These are phyloP conservation scores for Talaromyces adpressus DNA, from an alignment of 495 filamentous ascomycete species.

Conservation along the genomic window DNA sequence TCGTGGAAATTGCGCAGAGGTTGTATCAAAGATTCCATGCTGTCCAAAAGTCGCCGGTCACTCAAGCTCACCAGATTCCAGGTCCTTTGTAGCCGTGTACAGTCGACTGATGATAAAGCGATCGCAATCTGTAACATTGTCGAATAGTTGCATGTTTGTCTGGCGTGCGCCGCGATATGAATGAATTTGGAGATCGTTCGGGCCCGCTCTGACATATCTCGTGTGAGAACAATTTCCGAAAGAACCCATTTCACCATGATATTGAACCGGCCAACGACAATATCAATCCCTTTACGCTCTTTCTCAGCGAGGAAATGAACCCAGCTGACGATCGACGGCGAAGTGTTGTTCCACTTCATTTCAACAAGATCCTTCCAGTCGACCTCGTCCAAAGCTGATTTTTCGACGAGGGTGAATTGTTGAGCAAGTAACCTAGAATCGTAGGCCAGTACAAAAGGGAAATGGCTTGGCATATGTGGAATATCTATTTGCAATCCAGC, in stretches of 20 bases:
- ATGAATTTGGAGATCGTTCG: slow-evolving; percentile 84
- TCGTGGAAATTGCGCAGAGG: slow-evolving; percentile 88
- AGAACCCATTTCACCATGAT: slow-evolving; percentile 96
- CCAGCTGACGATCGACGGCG: slow-evolving; percentile 62
- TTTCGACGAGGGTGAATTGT: slow-evolving; percentile 93
- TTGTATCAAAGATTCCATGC: slow-evolving; percentile 78
- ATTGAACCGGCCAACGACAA: slow-evolving; percentile 96
- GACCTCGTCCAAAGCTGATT: slow-evolving; percentile 90
- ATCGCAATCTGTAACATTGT: slow-evolving; percentile 94
- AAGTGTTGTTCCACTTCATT: slow-evolving; percentile 79
- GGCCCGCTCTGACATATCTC: slow-evolving; percentile 73
- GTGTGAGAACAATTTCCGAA: slow-evolving; percentile 84
- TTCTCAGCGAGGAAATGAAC: slow-evolving; percentile 83
- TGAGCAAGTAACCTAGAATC: slow-evolving; percentile 86
- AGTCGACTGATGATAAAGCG: slow-evolving; percentile 78
- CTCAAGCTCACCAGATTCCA: slow-evolving; percentile 70
- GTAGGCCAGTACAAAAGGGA: slow-evolving; percentile 89
- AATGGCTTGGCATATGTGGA: slow-evolving; percentile 37
- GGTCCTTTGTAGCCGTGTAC: slow-evolving; percentile 66
- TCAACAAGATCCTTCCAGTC: slow-evolving; percentile 98
- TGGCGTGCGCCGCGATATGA: slow-evolving; percentile 80
- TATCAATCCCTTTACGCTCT: slow-evolving; percentile 79
- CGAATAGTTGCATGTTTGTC: slow-evolving; percentile 86
- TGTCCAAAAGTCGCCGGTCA: slow-evolving; percentile 65
- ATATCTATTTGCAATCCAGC: neutral